Conservation (phyloP, 129 eudicot genomes). For the Apium graveolens region DNA sequence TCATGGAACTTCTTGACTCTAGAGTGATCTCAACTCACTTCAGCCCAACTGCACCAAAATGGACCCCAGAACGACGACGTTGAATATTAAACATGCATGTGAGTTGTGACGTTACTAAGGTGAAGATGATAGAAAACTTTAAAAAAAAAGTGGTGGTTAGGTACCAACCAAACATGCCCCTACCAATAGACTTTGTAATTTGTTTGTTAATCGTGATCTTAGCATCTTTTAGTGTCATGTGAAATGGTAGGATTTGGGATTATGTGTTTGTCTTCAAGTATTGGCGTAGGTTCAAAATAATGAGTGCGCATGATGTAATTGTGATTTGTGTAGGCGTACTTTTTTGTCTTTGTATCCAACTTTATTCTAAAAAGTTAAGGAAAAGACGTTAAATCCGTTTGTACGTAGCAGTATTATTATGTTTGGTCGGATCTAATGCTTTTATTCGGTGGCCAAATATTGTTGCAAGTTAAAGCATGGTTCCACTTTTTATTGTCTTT, state of each 20-base stretch:
- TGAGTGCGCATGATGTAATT: constrained; percentile 5
- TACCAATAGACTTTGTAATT: neutral
- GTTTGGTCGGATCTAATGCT: neutral
- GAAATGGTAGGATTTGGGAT: constrained; percentile 2
- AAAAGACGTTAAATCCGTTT: constrained; percentile 6
- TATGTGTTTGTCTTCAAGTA: neutral
- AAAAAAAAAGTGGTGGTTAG: neutral
- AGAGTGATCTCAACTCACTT: constrained; percentile 63
- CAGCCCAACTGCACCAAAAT: constrained; percentile 53
- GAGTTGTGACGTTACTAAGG: neutral
- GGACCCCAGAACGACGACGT: constrained; percentile 59
- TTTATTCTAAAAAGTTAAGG: neutral
- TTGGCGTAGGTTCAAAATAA: constrained; percentile 11
- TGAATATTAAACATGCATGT: constrained; percentile 11
- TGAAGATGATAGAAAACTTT: neutral
- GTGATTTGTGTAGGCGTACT: constrained; percentile 4
- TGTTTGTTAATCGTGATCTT: neutral
- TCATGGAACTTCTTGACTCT: constrained; percentile 60
- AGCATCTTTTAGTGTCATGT: neutral
- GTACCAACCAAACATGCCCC: constrained; percentile 1
- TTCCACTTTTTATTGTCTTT: too few species aligned
- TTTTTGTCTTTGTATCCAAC: neutral
- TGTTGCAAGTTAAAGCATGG: neutral
- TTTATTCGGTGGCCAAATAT: neutral
- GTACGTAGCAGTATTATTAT: constrained; percentile 4